Evolutionary conservation across 768 basidiomycete genomes (phyloP), one percentile per base, ranked within the genome.

Genomic region (Podaxis sp.): DNA sequence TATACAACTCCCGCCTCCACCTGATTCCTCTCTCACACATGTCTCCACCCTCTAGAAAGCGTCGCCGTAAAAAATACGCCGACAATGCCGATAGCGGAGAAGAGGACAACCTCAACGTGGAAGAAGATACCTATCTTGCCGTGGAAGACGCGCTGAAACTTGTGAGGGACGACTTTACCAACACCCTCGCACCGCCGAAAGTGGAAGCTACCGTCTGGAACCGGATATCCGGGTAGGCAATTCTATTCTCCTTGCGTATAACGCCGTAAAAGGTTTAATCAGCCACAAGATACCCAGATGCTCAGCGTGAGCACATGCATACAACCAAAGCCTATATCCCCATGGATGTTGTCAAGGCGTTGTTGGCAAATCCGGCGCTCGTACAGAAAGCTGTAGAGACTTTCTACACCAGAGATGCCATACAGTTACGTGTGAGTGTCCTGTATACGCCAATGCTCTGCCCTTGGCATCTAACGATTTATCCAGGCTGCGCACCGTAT

Each of bases 371-470:
- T 64, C 89, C 89, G 0, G 75, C 81, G 2, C 82, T 99, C 13
- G 80, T 96, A 15, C 95, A 98, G 68, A 90, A 88, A 69, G 91
- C 96, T 0, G 84, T 91, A 2, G 95, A 96, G 74, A 84, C 91
- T 3, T 99, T 99, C 73, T 99, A 99, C 73, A 97, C 95, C 3
- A 84, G 97, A 58, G 97, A 99, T 78, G 91, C 92, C 0, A 79
- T 89, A 13, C 95, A 96, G 73, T 78, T 98, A 58, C 87, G 95
- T 41, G 93, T 96, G 74, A 74, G 88, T 73, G 30, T 46, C 55
- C 48, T 58, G 30, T 36, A 33, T 52, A 17, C 22, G n/a, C 41
- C 26, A 52, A 22, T 11, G 24, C 12, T 49, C 44, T 55, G 38
- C 56, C 26, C 20, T 44, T 11, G 22, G 24, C 12, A 22, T 38